Evolutionary conservation across 305 asterid species (phyloP), one percentile per base, ranked within the genome.

Genomic region (Solanum aculeatissimum): DNA sequence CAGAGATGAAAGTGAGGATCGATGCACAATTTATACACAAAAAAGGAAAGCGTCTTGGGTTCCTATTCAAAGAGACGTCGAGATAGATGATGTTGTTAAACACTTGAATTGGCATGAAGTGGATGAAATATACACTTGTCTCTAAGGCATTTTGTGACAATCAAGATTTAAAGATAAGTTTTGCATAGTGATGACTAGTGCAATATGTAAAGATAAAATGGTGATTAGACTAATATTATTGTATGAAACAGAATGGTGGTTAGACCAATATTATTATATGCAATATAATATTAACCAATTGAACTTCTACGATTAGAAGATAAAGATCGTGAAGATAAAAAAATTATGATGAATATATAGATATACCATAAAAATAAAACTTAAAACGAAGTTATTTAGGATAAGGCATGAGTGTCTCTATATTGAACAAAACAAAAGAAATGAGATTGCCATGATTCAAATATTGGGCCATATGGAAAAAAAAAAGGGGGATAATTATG

Each of bases 91-190:
- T 58, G 15, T 21, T 58, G 13, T n/a, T 25, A 57, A 25, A 1
- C n/a, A 57, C 27, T 1, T 55, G 13, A 55, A 55, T 19, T 2
- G 13, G 10, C n/a, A 15, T 0, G 0, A 21, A 14, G 5, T n/a
- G 14, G 27, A 27, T n/a, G 15, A 58, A 58, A 21, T 9, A 21
- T 1, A 9, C 0, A 0, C 21, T 57, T 57, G 29, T 57, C 65
- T 57, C 25, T 3, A 2, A 10, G 5, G 0, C 10, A 21, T 3
- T n/a, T 58, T n/a, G 65, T 21, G 0, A 35, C 40, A 35, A 35
- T 25, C 1, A 0, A 58, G 15, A 58, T 0, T 9, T 57, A n/a
- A 3, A 1, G 16, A 1, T 4, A 58, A 21, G 7, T n/a, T 55
- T 0, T 19, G 8, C n/a, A 8, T 21, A 58, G 1, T 9, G 3